A percentile compares a stretch with the other conserved stretches of the same genome.
phyloP scores from a whole-genome alignment of 805 yeast genomes.

The Lachancea cidri region DNA sequence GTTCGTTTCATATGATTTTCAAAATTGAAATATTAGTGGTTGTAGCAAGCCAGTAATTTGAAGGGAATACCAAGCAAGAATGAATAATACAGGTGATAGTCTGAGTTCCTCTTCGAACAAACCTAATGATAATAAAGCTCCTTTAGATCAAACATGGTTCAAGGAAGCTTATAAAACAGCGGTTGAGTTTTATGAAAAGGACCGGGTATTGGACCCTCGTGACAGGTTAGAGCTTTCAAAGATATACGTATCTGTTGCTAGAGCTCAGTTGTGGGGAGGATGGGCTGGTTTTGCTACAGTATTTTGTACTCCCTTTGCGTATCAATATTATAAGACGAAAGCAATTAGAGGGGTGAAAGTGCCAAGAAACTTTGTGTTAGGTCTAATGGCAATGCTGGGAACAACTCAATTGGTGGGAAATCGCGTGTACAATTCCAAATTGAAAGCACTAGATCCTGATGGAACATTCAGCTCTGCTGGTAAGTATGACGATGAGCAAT shows the following conservation, averaged over 20 bases:
- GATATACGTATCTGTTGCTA: constrained; percentile 35
- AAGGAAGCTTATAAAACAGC: constrained; percentile 40
- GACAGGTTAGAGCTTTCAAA: constrained; percentile 41
- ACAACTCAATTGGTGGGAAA: constrained; percentile 31
- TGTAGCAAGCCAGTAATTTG: too few species aligned
- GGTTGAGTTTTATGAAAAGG: constrained; percentile 45
- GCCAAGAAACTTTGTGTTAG: constrained; percentile 38
- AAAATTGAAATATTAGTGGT: too few species aligned
- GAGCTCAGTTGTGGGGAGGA: constrained; percentile 34
- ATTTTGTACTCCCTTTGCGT: constrained; percentile 39
- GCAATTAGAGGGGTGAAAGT: constrained; percentile 37
- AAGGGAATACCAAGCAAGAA: too few species aligned
- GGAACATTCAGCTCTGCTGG: constrained; percentile 21
- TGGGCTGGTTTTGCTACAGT: constrained; percentile 40
- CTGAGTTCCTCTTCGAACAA: too few species aligned
- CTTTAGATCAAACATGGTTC: constrained; percentile 28
- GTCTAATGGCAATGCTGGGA: constrained; percentile 37
- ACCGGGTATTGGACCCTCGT: constrained; percentile 36
- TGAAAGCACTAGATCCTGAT: constrained; percentile 22
- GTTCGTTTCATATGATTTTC: too few species aligned
- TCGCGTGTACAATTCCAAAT: constrained; percentile 30
- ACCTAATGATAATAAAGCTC: neutral
- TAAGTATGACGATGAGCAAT: constrained; percentile 6
- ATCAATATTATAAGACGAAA: constrained; percentile 33
- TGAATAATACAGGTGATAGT: too few species aligned